Evolutionary conservation across 129 eudicot species (phyloP).

Genomic region (Cynara cardunculus): DNA sequence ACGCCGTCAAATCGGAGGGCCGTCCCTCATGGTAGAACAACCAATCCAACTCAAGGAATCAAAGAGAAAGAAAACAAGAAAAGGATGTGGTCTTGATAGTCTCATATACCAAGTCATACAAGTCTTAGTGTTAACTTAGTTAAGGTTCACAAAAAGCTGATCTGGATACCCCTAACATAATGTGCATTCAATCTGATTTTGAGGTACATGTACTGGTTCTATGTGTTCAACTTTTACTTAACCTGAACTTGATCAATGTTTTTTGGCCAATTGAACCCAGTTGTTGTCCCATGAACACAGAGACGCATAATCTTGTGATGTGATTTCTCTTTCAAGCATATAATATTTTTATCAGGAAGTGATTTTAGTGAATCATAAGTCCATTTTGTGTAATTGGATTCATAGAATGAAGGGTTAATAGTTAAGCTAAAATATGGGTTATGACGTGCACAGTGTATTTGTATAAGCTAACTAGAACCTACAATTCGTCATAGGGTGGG

Average conservation of each 20-base stretch:
- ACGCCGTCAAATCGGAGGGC: constrained; percentile 44
- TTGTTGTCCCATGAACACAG: background rate
- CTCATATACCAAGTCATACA: background rate
- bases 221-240: background rate
- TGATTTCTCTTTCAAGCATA: background rate
- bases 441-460: no score
- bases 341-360: no score
- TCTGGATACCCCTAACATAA: background rate
- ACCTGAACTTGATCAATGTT: background rate
- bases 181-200: constrained; percentile 10
- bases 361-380: background rate
- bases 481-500: no score
- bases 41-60: constrained; percentile 37
- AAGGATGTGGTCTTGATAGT: constrained; percentile 63
- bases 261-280: background rate
- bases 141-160: background rate
- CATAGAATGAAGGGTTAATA: background rate
- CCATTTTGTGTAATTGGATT: background rate
- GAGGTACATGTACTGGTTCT: background rate
- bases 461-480: no score
- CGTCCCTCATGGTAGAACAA: constrained; percentile 28
- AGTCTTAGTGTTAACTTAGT: background rate
- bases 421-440: no score
- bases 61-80: constrained; percentile 78
- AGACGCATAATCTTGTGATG: no score